Percentiles rank a stretch among this genome's conserved stretches.
Evolutionary conservation across 495 filamentous ascomycete species (phyloP).

Genomic region (Ramalina intermedia): DNA sequence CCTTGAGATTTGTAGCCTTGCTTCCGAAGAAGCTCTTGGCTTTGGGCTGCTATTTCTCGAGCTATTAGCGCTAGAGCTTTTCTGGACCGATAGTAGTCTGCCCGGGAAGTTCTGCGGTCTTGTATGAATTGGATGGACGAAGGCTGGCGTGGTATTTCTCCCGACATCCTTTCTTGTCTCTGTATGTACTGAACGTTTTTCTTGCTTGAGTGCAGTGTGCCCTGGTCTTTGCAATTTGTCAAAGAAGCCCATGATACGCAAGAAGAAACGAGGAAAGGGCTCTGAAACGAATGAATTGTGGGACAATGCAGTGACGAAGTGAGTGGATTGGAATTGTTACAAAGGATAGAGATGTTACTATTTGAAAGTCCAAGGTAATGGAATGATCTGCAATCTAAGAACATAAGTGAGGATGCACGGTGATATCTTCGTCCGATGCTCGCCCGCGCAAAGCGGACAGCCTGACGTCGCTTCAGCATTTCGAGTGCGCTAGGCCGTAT

Average conservation of each 20-base stretch:
- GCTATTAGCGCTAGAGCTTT: not conserved
- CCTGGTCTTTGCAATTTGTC: slow-evolving; percentile 42
- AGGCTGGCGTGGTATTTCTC: slow-evolving; percentile 22
- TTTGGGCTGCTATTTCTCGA: slow-evolving; percentile 4
- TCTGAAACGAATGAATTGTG: not conserved
- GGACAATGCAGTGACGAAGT: not conserved
- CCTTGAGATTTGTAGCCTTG: slow-evolving; percentile 19
- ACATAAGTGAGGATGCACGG: too few relatives aligned
- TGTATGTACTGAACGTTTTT: slow-evolving; percentile 19
- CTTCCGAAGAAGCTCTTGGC: slow-evolving; percentile 15
- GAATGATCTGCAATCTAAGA: too few relatives aligned
- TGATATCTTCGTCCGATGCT: too few relatives aligned
- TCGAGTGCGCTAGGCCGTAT: too few relatives aligned
- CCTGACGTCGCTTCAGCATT: too few relatives aligned
- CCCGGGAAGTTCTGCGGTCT: not conserved
- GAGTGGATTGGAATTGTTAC: not conserved
- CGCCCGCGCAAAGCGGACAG: too few relatives aligned
- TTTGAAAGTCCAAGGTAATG: not conserved
- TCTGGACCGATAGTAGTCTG: not conserved
- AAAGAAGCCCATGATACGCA: slow-evolving; percentile 35
- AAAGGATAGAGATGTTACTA: not conserved
- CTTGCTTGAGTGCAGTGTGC: slow-evolving; percentile 33
- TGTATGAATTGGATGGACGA: slow-evolving; percentile 2
- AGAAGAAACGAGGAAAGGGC: not conserved
- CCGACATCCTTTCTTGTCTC: slow-evolving; percentile 36